Evolutionary conservation across 345 rosid genomes (phyloP).

Genomic region (Erucastrum elatum): DNA sequence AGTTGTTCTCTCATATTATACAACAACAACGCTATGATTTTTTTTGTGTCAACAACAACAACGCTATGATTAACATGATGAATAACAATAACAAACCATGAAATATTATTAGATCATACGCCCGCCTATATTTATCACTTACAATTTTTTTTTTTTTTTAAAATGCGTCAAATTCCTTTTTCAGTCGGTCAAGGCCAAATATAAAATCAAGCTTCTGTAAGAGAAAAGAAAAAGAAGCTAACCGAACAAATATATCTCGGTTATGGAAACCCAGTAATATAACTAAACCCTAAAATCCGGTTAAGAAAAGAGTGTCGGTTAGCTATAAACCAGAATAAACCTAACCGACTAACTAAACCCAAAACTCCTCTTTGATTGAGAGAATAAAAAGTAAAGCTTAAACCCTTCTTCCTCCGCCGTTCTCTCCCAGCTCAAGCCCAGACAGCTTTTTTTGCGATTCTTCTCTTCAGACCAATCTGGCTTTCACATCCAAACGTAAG

Average conservation of each 20-base stretch:
- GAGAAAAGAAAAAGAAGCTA: too few species aligned
- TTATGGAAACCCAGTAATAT: neutral
- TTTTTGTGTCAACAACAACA: too few species aligned
- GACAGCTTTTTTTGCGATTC: neutral
- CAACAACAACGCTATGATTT: neutral
- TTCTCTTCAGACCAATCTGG: neutral
- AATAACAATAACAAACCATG: neutral
- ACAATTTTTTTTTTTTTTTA: too few species aligned
- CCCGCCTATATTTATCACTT: too few species aligned
- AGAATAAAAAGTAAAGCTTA: slow-evolving; percentile 18
- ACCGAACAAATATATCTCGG: neutral
- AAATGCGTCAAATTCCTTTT: too few species aligned
- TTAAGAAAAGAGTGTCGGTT: neutral
- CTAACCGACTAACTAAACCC: neutral
- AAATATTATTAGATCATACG: neutral
- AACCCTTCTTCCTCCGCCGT: slow-evolving; percentile 38
- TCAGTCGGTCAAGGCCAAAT: too few species aligned
- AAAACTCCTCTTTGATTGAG: neutral
- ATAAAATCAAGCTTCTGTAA: too few species aligned
- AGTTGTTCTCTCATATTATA: neutral
- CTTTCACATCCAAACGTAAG: slow-evolving; percentile 5
- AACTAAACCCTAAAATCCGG: neutral
- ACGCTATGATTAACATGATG: neutral
- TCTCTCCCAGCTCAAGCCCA: neutral
- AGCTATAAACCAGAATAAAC: neutral